Evolutionary conservation across 805 yeast species (phyloP).

Genomic region (Myxozyma melibiosi): DNA sequence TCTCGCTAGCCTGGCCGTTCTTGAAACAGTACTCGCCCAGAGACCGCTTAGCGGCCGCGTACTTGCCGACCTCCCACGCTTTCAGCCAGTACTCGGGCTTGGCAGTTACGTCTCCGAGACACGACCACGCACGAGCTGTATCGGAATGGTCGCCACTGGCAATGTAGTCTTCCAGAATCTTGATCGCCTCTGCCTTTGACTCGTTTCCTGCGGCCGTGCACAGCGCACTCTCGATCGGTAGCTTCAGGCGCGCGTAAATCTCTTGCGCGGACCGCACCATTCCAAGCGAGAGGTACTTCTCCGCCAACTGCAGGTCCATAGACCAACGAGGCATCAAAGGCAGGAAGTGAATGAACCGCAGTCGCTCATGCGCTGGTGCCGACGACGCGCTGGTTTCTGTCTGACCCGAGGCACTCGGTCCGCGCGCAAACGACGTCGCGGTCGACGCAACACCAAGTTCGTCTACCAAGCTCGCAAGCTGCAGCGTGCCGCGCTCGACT

Average conservation of each 20-base stretch:
- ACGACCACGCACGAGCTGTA: slow-evolving; percentile 81
- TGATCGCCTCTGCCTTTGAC: slow-evolving; percentile 56
- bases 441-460: slow-evolving; percentile 71
- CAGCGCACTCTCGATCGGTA: slow-evolving; percentile 82
- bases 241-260: slow-evolving; percentile 75
- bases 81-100: slow-evolving; percentile 77
- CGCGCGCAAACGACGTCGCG: slow-evolving; percentile 25
- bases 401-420: slow-evolving; percentile 7
- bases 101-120: slow-evolving; percentile 80
- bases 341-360: slow-evolving; percentile 70
- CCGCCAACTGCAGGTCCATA: slow-evolving; percentile 80
- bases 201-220: slow-evolving; percentile 82
- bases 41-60: slow-evolving; percentile 83
- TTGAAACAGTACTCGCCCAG: slow-evolving; percentile 70
- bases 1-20: slow-evolving; percentile 52
- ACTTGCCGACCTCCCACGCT: slow-evolving; percentile 85
- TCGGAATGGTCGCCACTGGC: slow-evolving; percentile 35
- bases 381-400: slow-evolving; percentile 38
- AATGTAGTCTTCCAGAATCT: slow-evolving; percentile 58
- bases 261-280: slow-evolving; percentile 84
- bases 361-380: slow-evolving; percentile 53
- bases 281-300: slow-evolving; percentile 82
- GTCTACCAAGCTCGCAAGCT: slow-evolving; percentile 88
- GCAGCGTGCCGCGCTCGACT: slow-evolving; percentile 90
- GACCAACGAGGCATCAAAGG: slow-evolving; percentile 84